Percentiles rank a stretch among this genome's conserved stretches.
phyloP scores from a whole-genome alignment of 148 eudicot species.

The Arctostaphylos glauca region DNA sequence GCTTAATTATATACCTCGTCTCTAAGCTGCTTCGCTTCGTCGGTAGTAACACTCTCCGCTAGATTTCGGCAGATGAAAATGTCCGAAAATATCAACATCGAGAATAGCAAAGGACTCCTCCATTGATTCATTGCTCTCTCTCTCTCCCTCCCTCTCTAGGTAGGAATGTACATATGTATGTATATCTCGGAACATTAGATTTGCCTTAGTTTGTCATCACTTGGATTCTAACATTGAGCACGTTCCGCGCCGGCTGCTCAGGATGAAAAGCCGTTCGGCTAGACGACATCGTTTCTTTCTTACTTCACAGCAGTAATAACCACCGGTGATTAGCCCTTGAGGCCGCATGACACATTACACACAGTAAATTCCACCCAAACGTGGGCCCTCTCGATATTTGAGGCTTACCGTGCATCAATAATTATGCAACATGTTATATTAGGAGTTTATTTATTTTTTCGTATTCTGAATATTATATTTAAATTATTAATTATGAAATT shows the following conservation, averaged over 20 bases:
- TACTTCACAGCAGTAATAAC: background rate
- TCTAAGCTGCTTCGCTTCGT: conserved; percentile 76
- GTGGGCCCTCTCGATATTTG: too few relatives aligned
- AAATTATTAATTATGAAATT: too few relatives aligned
- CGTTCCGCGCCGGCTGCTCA: background rate
- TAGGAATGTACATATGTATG: background rate
- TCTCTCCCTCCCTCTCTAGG: background rate
- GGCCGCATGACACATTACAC: too few relatives aligned
- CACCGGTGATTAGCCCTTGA: background rate
- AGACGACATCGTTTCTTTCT: background rate
- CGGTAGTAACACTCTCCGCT: conserved; percentile 65
- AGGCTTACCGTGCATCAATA: too few relatives aligned
- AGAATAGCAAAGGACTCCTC: conserved; percentile 13
- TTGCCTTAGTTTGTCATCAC: background rate
- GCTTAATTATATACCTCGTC: conserved; percentile 59
- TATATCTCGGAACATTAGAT: background rate
- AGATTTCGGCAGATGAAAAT: conserved; percentile 31
- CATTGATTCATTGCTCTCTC: conserved; percentile 17
- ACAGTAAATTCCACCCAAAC: too few relatives aligned
- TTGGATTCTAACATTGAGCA: background rate
- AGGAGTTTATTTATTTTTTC: too few relatives aligned
- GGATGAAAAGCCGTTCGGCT: background rate
- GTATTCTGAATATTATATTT: too few relatives aligned
- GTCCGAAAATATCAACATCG: conserved; percentile 28
- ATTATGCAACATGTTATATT: too few relatives aligned